Evolutionary conservation across 1,284 basidiomycete species (phyloP).

Genomic region (Xerocomus tenax): DNA sequence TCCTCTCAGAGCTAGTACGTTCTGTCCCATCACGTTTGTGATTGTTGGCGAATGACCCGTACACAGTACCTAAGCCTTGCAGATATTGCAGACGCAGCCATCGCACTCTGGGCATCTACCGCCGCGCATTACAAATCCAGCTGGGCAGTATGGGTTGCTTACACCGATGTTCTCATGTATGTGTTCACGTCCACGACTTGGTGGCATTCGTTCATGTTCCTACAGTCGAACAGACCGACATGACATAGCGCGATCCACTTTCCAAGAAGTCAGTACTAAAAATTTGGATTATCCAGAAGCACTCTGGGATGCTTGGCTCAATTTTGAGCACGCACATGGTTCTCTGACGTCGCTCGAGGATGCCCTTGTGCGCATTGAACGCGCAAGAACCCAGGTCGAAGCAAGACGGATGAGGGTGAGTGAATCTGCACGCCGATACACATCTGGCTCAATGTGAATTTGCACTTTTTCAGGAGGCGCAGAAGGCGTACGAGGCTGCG

Average conservation of each 20-base stretch:
- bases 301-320: constrained; percentile 79
- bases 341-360: constrained; percentile 60
- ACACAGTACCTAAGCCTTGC: constrained; percentile 42
- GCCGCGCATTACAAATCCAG: constrained; percentile 59
- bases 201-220: not conserved
- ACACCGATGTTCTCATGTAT: constrained; percentile 61
- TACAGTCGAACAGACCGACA: constrained; percentile 50
- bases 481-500: constrained; percentile 45
- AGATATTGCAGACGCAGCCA: constrained; percentile 44
- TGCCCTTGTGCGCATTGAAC: constrained; percentile 61
- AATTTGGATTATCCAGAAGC: constrained; percentile 88
- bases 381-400: constrained; percentile 56
- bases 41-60: constrained; percentile 1
- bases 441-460: not conserved
- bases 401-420: constrained; percentile 59
- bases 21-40: not conserved
- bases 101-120: constrained; percentile 55
- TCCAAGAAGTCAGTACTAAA: constrained; percentile 55
- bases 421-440: constrained; percentile 6
- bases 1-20: constrained; percentile 64
- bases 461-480: constrained; percentile 44
- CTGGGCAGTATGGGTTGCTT: constrained; percentile 62
- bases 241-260: constrained; percentile 56
- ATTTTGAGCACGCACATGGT: constrained; percentile 82
- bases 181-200: constrained; percentile 21